Base-by-base conservation (phyloP, 1,139 yeast genomes). In the Pichia sp. region DNA sequence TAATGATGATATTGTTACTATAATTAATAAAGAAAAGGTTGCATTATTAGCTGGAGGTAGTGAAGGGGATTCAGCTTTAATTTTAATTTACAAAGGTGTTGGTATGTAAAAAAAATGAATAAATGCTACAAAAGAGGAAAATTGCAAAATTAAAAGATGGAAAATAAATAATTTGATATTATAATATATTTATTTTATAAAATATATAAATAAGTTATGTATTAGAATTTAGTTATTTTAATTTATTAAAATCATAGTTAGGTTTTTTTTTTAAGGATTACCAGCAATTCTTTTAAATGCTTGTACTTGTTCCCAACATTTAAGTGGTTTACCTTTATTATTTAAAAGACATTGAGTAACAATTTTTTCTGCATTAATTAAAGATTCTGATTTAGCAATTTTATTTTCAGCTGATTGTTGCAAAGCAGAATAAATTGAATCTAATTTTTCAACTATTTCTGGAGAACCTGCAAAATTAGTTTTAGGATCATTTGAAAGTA, bases 31-130 rank as follows among this genome's bases (percentile, higher is more conserved):
- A 62, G 94, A 88, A 47, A 87, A 79, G 63, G 80, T 92, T 54
- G 96, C 88, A 64, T 69, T 78, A 48, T 75, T 94, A 56, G 86
- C 97, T 7, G 99, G 98, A 43, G 99, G 99, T 46, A 97, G 98
- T 53, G 98, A 94, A 70, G 83, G 95, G 59, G 98, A 92, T 67
- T 82, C 95, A 60, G 98, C 98, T 1, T 78, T 92, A 67, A 83
- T 94, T 53, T 75, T 90, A 57, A 69, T 92, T 48, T 92, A 92
- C 72, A 84, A 83, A 63, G 95, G 88, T 4, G 78, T 82, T 58
- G 95, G 92, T 26, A 53, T 64, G 44, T 53, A 26, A 44, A 18
- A 11, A 10, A 10, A 27, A 25, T 7, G 32, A 8, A 7, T 5
- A 3, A 35, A 42, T 18, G 18, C 18, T 18, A 18, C 18, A 18